These are phyloP conservation scores for Tubosaeta sp. DNA, from an alignment of 768 basidiomycete genomes.

Conservation along the genomic window DNA sequence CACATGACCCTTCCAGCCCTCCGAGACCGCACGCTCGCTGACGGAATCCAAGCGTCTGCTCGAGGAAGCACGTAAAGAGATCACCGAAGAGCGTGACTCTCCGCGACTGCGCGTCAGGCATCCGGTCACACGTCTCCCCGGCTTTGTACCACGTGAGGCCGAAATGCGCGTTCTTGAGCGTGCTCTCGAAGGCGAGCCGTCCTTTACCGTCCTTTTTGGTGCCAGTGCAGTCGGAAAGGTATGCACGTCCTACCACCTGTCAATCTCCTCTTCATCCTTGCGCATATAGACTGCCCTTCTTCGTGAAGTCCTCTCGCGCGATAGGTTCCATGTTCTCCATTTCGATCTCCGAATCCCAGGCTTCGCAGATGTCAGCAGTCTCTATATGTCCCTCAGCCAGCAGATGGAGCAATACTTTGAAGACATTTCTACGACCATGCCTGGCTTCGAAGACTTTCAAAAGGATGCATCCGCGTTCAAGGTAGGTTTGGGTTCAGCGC, in stretches of 20 bases:
- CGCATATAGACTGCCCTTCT: constrained; percentile 63
- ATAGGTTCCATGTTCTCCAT: constrained; percentile 73
- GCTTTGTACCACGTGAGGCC: constrained; percentile 64
- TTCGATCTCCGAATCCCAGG: constrained; percentile 83
- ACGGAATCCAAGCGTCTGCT: constrained; percentile 72
- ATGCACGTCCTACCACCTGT: neutral
- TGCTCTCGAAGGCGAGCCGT: constrained; percentile 61
- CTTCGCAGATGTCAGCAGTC: constrained; percentile 74
- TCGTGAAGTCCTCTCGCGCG: constrained; percentile 66
- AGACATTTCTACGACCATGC: constrained; percentile 50
- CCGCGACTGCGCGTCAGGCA: constrained; percentile 67
- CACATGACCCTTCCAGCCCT: constrained; percentile 47
- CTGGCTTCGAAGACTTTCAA: constrained; percentile 69
- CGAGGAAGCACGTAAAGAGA: constrained; percentile 74
- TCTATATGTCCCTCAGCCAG: constrained; percentile 71
- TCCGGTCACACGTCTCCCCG: constrained; percentile 72
- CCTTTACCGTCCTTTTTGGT: constrained; percentile 78
- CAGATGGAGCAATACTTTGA: constrained; percentile 83
- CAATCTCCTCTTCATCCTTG: neutral
- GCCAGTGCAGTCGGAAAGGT: constrained; percentile 83
- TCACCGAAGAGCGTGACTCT: constrained; percentile 62
- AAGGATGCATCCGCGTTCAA: constrained; percentile 78
- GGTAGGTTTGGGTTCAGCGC: constrained; percentile 33
- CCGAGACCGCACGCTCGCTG: constrained; percentile 72
- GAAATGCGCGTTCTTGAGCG: constrained; percentile 66